Base-by-base conservation (phyloP, 2,329 filamentous ascomycete species). In the Dichotomopilus funicola region DNA sequence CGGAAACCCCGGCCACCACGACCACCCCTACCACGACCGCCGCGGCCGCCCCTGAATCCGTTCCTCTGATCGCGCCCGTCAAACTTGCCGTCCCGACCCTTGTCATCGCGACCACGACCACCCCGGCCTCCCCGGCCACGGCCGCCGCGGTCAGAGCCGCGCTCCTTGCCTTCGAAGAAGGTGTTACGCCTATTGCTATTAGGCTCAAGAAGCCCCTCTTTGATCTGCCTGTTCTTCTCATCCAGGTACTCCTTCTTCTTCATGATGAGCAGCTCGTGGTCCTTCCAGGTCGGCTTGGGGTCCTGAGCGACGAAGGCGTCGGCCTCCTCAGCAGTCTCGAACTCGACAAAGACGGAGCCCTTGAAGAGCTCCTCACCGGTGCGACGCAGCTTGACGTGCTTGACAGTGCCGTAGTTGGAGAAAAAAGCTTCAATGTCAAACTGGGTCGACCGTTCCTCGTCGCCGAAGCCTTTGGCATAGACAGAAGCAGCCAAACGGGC, bases 351-450 rank as follows among this genome's bases (percentile, higher is more conserved):
- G 56, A 96, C 89, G 63, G 90, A 96, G 64, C 92, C 91, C 80
- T 99, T 99, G 85, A 97, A 99, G 51, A 80, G 74, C 66, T 84
- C 85, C 58, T 85, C 76, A 44, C 80, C 78, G 49, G 77, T 78
- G 62, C 94, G 90, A 63, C 95, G 89, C 60, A 99, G 87, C 67
- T 92, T 91, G 59, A 99, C 86, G 47, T 86, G 82, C 66, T 88
- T 89, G 65, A 89, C 82, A 36, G 87, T 79, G 47, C 91, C 92
- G 69, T 85, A 91, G 56, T 86, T 81, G 54, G 85, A 79, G 71
- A 97, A 96, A 77, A 95, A 96, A 59, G 85, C 85, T 76, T 99
- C 94, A 55, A 99, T 86, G 61, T 96, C 90, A 70, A 96, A 90
- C 72, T 97, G 94, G 34, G 91, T 92, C 59, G 83, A 86, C 9